Evolutionary conservation across 179 eudicot genomes (phyloP), one percentile per base, ranked within the genome.

Genomic region (Patellifolia procumbens): DNA sequence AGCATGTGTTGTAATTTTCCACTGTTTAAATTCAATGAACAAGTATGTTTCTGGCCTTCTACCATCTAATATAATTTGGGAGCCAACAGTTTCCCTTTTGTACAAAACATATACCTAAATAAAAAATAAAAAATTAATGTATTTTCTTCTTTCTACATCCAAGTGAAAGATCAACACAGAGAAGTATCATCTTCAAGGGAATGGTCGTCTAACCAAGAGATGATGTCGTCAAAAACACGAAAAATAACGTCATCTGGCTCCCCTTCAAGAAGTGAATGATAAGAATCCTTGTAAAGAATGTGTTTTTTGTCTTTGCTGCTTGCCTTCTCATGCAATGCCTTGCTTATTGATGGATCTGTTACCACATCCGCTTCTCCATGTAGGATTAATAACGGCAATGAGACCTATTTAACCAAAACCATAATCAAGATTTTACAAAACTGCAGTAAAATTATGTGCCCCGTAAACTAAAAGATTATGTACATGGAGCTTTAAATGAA

Each of bases 311-410:
- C 99, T 31, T 78, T 76, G 78, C 98, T 91, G 74, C 86, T 93
- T 10, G 97, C 97, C 78, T 89, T 93, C 83, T 95, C 94, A 65
- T 90, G 86, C 79, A 95, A 85, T 28, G 89, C 85, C 85, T 91
- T 88, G 86, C 98, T 95, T 80, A 95, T 89, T 0, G 97, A 90
- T 61, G 98, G 97, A 87, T 95, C 97, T 0, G 98, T 95, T 74
- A 95, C 93, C 34, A 48, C 62, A 75, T 95, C 99, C 17, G 87
- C 91, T 78, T 91, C 91, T 52, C 99, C 99, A 17, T 95, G 99
- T 79, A 95, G 83, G 83, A 95, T 95, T 82, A 95, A 78, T 72
- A 95, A 77, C 68, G 99, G 98, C 83, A 91, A 81, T 70, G 92
- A 90, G 15, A 95, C 91, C 98, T 95, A 39, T 48, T 67, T 66